Percentiles rank a stretch among this genome's conserved stretches.
These are phyloP conservation scores for Backusella luteola DNA, from an alignment of 192 early-diverging fungal genomes.

Conservation along the genomic window DNA sequence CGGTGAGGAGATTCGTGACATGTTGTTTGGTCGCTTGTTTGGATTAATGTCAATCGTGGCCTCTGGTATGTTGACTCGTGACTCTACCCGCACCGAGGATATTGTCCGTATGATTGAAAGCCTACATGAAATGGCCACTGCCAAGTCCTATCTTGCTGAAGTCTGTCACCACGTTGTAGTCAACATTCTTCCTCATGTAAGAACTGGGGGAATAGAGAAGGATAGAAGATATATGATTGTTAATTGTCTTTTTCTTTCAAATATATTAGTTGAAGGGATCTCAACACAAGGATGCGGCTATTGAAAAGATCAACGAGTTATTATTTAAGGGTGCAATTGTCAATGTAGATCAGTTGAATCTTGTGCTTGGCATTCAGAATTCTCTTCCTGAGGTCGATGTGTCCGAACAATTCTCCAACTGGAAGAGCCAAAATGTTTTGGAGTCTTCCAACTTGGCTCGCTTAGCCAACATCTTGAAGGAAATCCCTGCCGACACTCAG, in stretches of 20 bases:
- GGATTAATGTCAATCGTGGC: constrained; percentile 80
- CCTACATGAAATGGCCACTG: constrained; percentile 64
- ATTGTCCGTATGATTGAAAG: constrained; percentile 65
- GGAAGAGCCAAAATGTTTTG: constrained; percentile 36
- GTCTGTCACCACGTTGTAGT: constrained; percentile 72
- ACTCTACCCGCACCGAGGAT: constrained; percentile 66
- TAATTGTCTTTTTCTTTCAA: background rate
- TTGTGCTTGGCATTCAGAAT: constrained; percentile 46
- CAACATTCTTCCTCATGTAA: constrained; percentile 52
- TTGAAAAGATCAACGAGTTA: constrained; percentile 42
- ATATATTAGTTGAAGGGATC: constrained; percentile 6
- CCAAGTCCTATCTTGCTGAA: constrained; percentile 83
- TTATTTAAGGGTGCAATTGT: constrained; percentile 42
- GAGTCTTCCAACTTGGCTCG: constrained; percentile 28
- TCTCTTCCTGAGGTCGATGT: constrained; percentile 34
- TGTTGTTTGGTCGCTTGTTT: constrained; percentile 90
- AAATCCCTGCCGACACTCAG: constrained; percentile 36
- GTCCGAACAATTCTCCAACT: constrained; percentile 21
- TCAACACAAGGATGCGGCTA: constrained; percentile 26
- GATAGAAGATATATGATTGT: background rate
- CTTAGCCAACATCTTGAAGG: constrained; percentile 32
- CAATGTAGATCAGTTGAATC: constrained; percentile 53
- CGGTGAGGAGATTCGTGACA: constrained; percentile 87
- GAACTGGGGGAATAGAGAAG: background rate
- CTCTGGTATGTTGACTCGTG: constrained; percentile 70